Evolutionary conservation across 2,329 filamentous ascomycete species (phyloP), one percentile per base, ranked within the genome.

Genomic region (Orbilia oligospora): DNA sequence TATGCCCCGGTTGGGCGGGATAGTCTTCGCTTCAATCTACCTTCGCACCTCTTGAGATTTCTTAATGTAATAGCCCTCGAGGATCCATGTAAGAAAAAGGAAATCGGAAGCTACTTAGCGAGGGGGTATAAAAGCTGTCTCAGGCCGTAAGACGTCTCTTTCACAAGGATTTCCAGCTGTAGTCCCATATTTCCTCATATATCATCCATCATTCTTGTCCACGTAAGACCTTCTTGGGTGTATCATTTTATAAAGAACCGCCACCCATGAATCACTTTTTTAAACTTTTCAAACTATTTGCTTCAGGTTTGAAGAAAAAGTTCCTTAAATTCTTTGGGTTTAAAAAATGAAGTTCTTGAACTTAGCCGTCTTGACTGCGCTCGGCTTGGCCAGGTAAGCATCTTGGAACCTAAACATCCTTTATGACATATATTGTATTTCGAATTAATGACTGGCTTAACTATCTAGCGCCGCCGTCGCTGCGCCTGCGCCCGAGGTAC

Each of bases 231-330:
- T 58, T 22, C n/a, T 41, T 22, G 33, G 12, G 6, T 12, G 5
- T 44, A 44, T 44, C 18, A 1, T 27, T 16, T n/a, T 61, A 44
- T 61, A 61, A 27, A 44, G 51, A 44, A 61, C 22, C 3, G 8
- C 12, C 18, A 61, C 20, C 20, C 56, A 61, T 61, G 56, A 61
- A 61, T 44, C 56, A 61, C 36, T 61, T 61, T 61, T 27, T 61
- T 5, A 61, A 44, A 30, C 56, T 61, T 9, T 61, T 61, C 36
- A 61, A 61, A 8, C 36, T 61, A 5, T 61, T 61, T 12, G 56
- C 18, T 12, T 61, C 56, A 12, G 12, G 56, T 24, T 12, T 61
- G 36, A 61, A 61, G 36, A 61, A 61, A 36, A 61, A 61, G 20
- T 16, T 61, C 1, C 10, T 24, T 1, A 61, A 61, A 20, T 61